Evolutionary conservation across 2,329 filamentous ascomycete species (phyloP).

Genomic region (Fusarium dimerum): DNA sequence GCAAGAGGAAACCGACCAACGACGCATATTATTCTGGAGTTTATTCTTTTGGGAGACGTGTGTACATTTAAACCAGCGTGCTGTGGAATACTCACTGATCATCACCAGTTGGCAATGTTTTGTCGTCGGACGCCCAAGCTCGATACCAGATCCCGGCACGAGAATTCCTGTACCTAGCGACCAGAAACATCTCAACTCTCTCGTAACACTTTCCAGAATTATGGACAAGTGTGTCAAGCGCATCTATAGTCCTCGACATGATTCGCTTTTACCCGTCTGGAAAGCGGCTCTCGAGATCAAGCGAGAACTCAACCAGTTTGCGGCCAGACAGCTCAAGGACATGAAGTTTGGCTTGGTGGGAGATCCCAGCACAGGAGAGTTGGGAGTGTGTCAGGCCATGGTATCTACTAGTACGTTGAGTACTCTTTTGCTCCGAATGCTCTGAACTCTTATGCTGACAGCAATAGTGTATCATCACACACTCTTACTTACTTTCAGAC

Average conservation of each 20-base stretch:
- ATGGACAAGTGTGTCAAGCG: conserved; percentile 42
- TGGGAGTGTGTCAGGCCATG: conserved; percentile 43
- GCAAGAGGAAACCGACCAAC: conserved; percentile 36
- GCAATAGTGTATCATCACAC: conserved; percentile 44
- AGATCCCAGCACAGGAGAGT: conserved; percentile 36
- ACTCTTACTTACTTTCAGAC: conserved; percentile 43
- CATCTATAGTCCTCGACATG: conserved; percentile 43
- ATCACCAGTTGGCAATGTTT: conserved; percentile 43
- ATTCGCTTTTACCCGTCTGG: conserved; percentile 36
- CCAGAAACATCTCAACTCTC: conserved; percentile 39
- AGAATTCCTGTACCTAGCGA: conserved; percentile 36
- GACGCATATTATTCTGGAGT: conserved; percentile 37
- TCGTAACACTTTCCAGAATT: conserved; percentile 39
- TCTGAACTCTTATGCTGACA: neutral
- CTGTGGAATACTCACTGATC: neutral
- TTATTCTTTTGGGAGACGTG: conserved; percentile 47
- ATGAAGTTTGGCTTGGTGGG: conserved; percentile 38
- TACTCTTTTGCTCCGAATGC: neutral
- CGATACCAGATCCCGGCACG: conserved; percentile 38
- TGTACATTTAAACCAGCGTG: conserved; percentile 2
- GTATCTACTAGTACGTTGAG: conserved; percentile 38
- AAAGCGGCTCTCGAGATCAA: conserved; percentile 34
- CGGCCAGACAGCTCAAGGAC: conserved; percentile 31
- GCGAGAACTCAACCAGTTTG: conserved; percentile 31
- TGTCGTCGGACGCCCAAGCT: conserved; percentile 42